Evolutionary conservation across 306 rosid species (phyloP).

Genomic region (Corylus heterophylla): DNA sequence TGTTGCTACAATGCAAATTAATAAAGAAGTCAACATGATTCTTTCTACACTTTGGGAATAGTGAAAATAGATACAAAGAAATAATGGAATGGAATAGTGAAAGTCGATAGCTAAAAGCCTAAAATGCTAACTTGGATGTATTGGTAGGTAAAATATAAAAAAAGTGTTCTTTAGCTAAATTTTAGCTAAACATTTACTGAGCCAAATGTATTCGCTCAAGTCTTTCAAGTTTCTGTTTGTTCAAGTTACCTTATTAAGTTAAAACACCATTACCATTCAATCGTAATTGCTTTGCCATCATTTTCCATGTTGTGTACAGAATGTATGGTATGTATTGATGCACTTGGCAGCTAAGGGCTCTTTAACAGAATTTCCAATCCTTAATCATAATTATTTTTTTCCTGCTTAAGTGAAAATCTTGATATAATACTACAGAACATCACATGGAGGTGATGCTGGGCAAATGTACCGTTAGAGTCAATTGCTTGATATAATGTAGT

Average conservation of each 20-base stretch:
- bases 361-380: neutral
- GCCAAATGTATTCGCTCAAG: neutral
- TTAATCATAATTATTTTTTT: neutral
- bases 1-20: too few species aligned
- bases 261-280: neutral
- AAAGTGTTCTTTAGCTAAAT: too few species aligned
- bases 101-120: too few species aligned
- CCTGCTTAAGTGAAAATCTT: neutral
- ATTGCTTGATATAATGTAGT: neutral
- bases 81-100: too few species aligned
- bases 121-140: too few species aligned
- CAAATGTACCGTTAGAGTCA: neutral
- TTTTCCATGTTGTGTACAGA: neutral
- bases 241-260: neutral
- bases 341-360: neutral
- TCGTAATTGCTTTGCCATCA: neutral
- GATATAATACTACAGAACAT: neutral
- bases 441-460: neutral
- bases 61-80: too few species aligned
- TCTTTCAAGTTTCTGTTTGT: neutral
- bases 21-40: too few species aligned
- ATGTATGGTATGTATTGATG: neutral
- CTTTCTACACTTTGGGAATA: too few species aligned
- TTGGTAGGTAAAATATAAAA: too few species aligned
- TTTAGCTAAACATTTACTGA: too few species aligned